Conservation (phyloP, 495 filamentous ascomycete genomes). For the Daldinia loculata region DNA sequence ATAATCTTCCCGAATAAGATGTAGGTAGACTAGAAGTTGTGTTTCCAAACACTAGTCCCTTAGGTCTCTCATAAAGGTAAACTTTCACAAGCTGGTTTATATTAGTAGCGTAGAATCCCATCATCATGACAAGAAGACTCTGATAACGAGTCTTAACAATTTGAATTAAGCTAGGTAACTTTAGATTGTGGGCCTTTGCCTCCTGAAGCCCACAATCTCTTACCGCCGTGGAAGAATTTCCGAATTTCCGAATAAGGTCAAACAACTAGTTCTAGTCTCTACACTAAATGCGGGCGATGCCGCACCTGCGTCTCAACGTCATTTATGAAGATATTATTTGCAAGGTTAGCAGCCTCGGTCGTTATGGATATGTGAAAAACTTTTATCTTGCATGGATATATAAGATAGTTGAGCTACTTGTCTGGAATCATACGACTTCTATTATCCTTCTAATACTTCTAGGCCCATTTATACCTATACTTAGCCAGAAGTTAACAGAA, state of each 20-base stretch:
- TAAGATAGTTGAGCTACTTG: background rate
- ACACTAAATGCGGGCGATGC: constrained; percentile 19
- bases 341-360: constrained; percentile 6
- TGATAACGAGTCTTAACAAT: background rate
- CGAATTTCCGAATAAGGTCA: constrained; percentile 1
- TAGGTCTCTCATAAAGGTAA: background rate
- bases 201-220: constrained; percentile 6
- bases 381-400: background rate
- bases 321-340: constrained; percentile 14
- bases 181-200: constrained; percentile 9
- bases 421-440: background rate
- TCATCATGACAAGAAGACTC: background rate
- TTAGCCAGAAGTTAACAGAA: background rate
- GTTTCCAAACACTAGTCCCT: background rate
- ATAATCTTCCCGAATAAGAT: background rate
- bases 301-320: constrained; percentile 27
- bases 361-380: constrained; percentile 1
- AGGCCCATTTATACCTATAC: background rate
- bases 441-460: background rate
- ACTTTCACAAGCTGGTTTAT: background rate
- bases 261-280: background rate
- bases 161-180: background rate
- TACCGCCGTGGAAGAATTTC: constrained; percentile 4
- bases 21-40: background rate
- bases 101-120: background rate